Evolutionary conservation across 139 green algal genomes (phyloP).

Genomic region (Chlorella sp.): DNA sequence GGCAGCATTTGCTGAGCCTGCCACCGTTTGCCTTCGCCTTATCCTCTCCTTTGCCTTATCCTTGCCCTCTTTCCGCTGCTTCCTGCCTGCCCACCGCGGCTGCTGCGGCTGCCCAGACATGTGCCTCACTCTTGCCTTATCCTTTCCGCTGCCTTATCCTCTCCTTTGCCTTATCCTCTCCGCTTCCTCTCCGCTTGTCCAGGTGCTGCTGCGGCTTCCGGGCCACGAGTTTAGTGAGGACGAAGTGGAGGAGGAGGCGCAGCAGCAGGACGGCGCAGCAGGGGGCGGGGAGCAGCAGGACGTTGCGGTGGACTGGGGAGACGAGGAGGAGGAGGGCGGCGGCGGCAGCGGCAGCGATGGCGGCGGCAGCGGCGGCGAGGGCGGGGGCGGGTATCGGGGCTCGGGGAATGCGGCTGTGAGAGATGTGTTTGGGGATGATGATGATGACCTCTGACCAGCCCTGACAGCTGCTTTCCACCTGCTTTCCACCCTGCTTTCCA

Average conservation of each 20-base stretch:
- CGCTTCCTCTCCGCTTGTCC: not conserved
- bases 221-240: not conserved
- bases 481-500: too few relatives aligned
- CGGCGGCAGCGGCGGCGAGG: not conserved
- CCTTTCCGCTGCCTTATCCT: not conserved
- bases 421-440: conserved; percentile 29
- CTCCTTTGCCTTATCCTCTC: too few relatives aligned
- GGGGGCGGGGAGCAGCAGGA: not conserved
- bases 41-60: too few relatives aligned
- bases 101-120: not conserved
- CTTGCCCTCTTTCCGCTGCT: too few relatives aligned
- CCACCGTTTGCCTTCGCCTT: too few relatives aligned
- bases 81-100: not conserved
- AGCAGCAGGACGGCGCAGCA: not conserved
- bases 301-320: not conserved
- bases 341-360: not conserved
- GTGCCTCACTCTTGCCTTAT: not conserved
- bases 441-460: conserved; percentile 24
- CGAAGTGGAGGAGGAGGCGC: conserved; percentile 4
- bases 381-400: not conserved
- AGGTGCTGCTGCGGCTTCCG: conserved; percentile 5
- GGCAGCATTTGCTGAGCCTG: not conserved
- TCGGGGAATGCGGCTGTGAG: not conserved
- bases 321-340: conserved; percentile 2
- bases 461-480: too few relatives aligned